Evolutionary conservation across 2,329 filamentous ascomycete species (phyloP).

Genomic region (Fusarium sp.): DNA sequence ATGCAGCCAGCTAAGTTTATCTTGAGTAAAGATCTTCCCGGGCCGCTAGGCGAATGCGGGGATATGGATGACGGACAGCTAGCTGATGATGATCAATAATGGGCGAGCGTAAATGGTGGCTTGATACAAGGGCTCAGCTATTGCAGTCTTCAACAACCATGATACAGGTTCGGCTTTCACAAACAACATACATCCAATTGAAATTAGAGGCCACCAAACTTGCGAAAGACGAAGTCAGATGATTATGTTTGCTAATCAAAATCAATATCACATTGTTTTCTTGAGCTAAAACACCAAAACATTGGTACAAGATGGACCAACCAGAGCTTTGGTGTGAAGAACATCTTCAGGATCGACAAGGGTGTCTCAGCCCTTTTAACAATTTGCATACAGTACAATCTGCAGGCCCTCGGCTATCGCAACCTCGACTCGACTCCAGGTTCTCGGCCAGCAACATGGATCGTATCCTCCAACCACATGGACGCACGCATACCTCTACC

Average conservation of each 20-base stretch:
- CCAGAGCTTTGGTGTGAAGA: slow-evolving; percentile 44
- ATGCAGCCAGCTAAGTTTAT: slow-evolving; percentile 16
- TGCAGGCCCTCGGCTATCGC: slow-evolving; percentile 43
- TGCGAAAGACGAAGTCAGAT: neutral
- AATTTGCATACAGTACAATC: slow-evolving; percentile 4
- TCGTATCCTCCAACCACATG: slow-evolving; percentile 23
- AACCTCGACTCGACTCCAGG: slow-evolving; percentile 39
- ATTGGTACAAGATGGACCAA: slow-evolving; percentile 32
- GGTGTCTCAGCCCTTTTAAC: slow-evolving; percentile 28
- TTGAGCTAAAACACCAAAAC: neutral
- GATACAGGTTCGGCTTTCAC: neutral
- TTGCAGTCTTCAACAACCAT: neutral
- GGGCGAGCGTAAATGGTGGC: slow-evolving; percentile 2
- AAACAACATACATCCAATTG: neutral
- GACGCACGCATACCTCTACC: slow-evolving; percentile 25
- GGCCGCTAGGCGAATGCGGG: slow-evolving; percentile 24
- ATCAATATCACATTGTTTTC: neutral
- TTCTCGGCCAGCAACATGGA: slow-evolving; percentile 28
- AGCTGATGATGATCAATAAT: slow-evolving; percentile 1
- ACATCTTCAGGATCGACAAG: slow-evolving; percentile 40
- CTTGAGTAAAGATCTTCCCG: slow-evolving; percentile 28
- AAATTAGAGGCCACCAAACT: neutral
- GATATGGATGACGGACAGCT: slow-evolving; percentile 14
- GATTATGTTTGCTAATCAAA: neutral
- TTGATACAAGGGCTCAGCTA: slow-evolving; percentile 13